Evolutionary conservation across 768 basidiomycete species (phyloP), one percentile per base, ranked within the genome.

Genomic region (Mycena amicta): DNA sequence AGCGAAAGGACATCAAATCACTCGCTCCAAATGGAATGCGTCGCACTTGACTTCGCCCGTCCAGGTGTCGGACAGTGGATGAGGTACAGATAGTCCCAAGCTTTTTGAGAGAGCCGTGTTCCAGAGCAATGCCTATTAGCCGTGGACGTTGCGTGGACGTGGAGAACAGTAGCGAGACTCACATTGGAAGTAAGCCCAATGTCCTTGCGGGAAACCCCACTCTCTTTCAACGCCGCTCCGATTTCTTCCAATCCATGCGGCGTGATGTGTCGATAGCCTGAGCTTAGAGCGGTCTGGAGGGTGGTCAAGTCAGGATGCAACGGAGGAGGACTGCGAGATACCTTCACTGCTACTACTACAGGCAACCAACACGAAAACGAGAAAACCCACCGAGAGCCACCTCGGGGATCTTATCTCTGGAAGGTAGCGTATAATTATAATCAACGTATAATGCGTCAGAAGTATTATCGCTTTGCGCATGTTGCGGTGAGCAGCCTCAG

Each of bases 31-130:
- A n/a, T n/a, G n/a, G n/a, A n/a, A n/a, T n/a, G n/a, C n/a, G n/a
- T n/a, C n/a, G n/a, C n/a, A n/a, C n/a, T n/a, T n/a, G n/a, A n/a
- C n/a, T n/a, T n/a, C n/a, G n/a, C n/a, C n/a, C n/a, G n/a, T n/a
- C n/a, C n/a, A n/a, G n/a, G n/a, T n/a, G n/a, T n/a, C n/a, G n/a
- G n/a, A n/a, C 89, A 93, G 67, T 92, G 90, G 58, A 92, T 89
- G 50, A 94, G 74, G 68, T 92, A 93, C 49, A 93, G 70, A 69
- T 93, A 90, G 83, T 85, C 2, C 82, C 81, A 2, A 92, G 81
- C 61, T 77, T 81, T 6, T 71, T 60, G 6, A 90, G 77, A 0
- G 88, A 84, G 57, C 90, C 85, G 71, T 79, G 70, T 92, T 90
- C 86, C 86, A 90, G n/a, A 93, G 80, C 82, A 87, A 60, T 8